phyloP scores from a whole-genome alignment of 1,284 basidiomycete species.

The Malassezia restricta region DNA sequence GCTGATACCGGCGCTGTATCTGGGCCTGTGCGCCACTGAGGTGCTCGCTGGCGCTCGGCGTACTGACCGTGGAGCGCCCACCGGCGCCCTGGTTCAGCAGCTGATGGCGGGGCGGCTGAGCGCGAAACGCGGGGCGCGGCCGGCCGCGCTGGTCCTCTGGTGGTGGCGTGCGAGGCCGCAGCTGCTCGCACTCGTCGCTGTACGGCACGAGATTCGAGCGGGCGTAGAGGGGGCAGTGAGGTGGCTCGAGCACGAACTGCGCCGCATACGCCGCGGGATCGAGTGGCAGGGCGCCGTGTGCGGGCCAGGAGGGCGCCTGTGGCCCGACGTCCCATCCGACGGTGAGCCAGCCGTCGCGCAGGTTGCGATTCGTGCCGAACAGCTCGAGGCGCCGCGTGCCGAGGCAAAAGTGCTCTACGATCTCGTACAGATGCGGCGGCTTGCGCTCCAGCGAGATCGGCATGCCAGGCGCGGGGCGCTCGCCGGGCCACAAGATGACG shows the following conservation, averaged over 20 bases:
- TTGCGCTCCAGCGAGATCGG: slow-evolving; percentile 54
- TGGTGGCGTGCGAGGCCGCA: slow-evolving; percentile 37
- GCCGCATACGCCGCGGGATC: slow-evolving; percentile 28
- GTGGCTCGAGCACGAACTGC: slow-evolving; percentile 32
- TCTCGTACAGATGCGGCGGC: slow-evolving; percentile 84
- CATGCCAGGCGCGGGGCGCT: slow-evolving; percentile 47
- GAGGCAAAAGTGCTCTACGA: slow-evolving; percentile 95
- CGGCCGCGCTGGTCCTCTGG: no score
- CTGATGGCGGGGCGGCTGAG: slow-evolving; percentile 6
- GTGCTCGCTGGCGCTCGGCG: slow-evolving; percentile 36
- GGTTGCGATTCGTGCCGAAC: slow-evolving; percentile 61
- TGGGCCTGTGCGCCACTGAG: slow-evolving; percentile 37
- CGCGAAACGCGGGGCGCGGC: neutral
- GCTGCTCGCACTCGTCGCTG: slow-evolving; percentile 23
- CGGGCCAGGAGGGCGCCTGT: slow-evolving; percentile 14
- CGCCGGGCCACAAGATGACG: slow-evolving; percentile 87
- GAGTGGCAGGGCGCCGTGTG: slow-evolving; percentile 7
- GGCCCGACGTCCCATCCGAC: slow-evolving; percentile 51
- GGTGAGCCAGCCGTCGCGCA: slow-evolving; percentile 85
- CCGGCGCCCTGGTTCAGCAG: slow-evolving; percentile 39
- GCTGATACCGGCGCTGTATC: slow-evolving; percentile 43
- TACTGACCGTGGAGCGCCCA: slow-evolving; percentile 28
- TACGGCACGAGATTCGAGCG: slow-evolving; percentile 35
- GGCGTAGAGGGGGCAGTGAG: slow-evolving; percentile 26
- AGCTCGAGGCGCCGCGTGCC: slow-evolving; percentile 82